A percentile compares a stretch with the other conserved stretches of the same genome.
Evolutionary conservation across 441 rosid genomes (phyloP).

Genomic region (Dalechampia spathulata): DNA sequence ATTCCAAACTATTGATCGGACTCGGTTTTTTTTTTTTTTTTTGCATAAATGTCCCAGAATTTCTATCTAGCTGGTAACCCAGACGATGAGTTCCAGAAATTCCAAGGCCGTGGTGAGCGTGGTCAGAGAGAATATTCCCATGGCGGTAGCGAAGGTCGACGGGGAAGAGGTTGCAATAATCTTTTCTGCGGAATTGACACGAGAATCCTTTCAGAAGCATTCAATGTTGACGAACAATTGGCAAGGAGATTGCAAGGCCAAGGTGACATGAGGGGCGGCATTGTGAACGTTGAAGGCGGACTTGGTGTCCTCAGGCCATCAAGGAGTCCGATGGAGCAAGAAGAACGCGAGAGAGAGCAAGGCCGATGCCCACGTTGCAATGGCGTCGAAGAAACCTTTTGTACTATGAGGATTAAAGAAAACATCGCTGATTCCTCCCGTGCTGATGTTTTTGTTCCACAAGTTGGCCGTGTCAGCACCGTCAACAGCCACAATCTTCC

Average conservation of each 20-base stretch:
- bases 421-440: slow-evolving; percentile 54
- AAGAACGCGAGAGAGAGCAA: background rate
- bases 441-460: slow-evolving; percentile 51
- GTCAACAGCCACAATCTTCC: slow-evolving; percentile 61
- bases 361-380: slow-evolving; percentile 14
- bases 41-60: slow-evolving; percentile 18
- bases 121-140: background rate
- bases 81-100: slow-evolving; percentile 24
- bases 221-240: slow-evolving; percentile 36
- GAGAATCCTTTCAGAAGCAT: slow-evolving; percentile 42
- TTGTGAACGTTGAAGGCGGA: slow-evolving; percentile 38
- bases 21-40: no score
- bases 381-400: slow-evolving; percentile 71
- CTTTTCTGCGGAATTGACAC: slow-evolving; percentile 49
- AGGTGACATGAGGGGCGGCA: slow-evolving; percentile 43
- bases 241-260: slow-evolving; percentile 40
- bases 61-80: slow-evolving; percentile 69
- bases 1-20: no score
- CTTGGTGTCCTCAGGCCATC: slow-evolving; percentile 48
- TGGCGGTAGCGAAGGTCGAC: background rate
- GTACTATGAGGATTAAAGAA: slow-evolving; percentile 47
- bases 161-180: slow-evolving; percentile 33
- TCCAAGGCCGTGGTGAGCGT: background rate
- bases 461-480: slow-evolving; percentile 42
- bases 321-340: slow-evolving; percentile 21